A percentile compares a stretch with the other conserved stretches of the same genome.
These are phyloP conservation scores for Peniophora sp. DNA, from an alignment of 1,284 basidiomycete species.

Conservation along the genomic window DNA sequence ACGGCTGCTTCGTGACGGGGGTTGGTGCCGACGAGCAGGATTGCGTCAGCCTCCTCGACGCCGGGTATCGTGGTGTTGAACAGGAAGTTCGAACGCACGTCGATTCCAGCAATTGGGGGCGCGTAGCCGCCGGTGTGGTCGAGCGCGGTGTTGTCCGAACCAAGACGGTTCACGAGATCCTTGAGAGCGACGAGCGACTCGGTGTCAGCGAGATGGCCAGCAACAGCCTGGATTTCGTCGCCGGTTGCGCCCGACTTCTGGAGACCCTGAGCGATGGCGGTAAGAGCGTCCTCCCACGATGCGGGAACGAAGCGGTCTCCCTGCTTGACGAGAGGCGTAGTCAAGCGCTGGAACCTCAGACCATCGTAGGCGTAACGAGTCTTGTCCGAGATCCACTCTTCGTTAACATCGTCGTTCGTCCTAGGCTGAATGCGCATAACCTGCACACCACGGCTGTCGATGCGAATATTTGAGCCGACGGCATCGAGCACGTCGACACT, in stretches of 20 bases:
- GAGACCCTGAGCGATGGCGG: constrained; percentile 76
- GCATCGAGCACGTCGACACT: constrained; percentile 97
- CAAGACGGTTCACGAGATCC: constrained; percentile 89
- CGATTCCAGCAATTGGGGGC: constrained; percentile 74
- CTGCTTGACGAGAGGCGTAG: constrained; percentile 85
- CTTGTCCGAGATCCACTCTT: constrained; percentile 99
- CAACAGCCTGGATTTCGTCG: constrained; percentile 96
- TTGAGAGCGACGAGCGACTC: constrained; percentile 93
- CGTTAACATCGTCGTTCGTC: constrained; percentile 97
- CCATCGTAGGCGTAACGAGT: constrained; percentile 96
- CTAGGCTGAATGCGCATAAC: constrained; percentile 97
- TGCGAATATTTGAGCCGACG: constrained; percentile 95
- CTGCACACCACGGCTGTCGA: constrained; percentile 92
- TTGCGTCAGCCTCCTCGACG: constrained; percentile 87
- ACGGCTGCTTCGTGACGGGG: constrained; percentile 97
- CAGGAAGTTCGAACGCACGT: constrained; percentile 93
- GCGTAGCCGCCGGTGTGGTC: constrained; percentile 69
- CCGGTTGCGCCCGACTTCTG: constrained; percentile 76
- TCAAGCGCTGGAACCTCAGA: constrained; percentile 91
- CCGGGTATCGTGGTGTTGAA: constrained; percentile 95
- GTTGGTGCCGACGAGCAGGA: constrained; percentile 95
- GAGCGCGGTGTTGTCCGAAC: constrained; percentile 89
- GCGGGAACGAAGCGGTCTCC: constrained; percentile 91
- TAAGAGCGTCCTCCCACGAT: constrained; percentile 89
- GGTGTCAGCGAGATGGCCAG: constrained; percentile 89